Conservation (phyloP, 495 filamentous ascomycete genomes). For the Cladorrhinum samala region DNA sequence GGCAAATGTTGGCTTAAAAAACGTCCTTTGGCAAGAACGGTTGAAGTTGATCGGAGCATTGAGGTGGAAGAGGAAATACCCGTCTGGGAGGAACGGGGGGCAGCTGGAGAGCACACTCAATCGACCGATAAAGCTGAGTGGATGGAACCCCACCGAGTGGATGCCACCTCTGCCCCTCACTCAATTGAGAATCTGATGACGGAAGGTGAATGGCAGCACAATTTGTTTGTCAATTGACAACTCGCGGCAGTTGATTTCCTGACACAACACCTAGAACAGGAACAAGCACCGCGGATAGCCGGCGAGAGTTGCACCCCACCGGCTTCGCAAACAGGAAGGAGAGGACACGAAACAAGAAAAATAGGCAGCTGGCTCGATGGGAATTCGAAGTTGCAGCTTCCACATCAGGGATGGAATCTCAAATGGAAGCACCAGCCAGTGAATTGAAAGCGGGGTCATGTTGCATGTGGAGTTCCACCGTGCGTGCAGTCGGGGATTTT, state of each 20-base stretch:
- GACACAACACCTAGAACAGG: not conserved
- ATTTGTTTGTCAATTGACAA: not conserved
- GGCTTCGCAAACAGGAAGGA: not conserved
- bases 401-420: not conserved
- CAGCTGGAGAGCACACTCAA: slow-evolving; percentile 2
- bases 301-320: not conserved
- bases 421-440: not conserved
- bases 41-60: slow-evolving; percentile 1
- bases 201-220: not conserved
- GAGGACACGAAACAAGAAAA: too few relatives aligned
- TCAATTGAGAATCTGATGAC: not conserved
- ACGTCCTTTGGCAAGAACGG: slow-evolving; percentile 8
- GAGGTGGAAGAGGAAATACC: not conserved
- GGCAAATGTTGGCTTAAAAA: slow-evolving; percentile 2
- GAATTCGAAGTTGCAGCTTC: not conserved
- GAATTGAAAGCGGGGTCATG: not conserved
- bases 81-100: slow-evolving; percentile 2
- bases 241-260: not conserved
- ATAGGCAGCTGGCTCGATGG: not conserved
- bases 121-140: not conserved
- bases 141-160: not conserved
- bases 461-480: too few relatives aligned
- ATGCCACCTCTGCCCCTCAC: not conserved
- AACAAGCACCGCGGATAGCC: not conserved
- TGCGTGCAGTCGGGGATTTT: too few relatives aligned